These are phyloP conservation scores for Aquanectria penicillioides DNA, from an alignment of 2,329 filamentous ascomycete genomes.

Conservation along the genomic window DNA sequence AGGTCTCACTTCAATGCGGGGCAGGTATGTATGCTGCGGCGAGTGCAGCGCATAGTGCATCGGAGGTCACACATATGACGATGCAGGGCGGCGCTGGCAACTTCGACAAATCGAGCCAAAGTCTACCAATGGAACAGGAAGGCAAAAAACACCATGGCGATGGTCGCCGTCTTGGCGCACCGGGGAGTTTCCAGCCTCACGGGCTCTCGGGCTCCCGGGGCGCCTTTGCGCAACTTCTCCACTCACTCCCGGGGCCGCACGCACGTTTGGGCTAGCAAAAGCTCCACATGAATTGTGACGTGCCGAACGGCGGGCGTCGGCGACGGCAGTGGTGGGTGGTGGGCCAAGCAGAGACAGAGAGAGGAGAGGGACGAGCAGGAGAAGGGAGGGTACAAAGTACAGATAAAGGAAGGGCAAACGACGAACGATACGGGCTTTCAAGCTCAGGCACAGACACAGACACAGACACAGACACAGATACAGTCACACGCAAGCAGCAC, in stretches of 20 bases:
- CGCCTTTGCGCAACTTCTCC: neutral
- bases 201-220: neutral
- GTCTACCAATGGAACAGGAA: neutral
- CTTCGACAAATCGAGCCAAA: too few species aligned
- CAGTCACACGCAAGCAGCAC: too few species aligned
- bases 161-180: conserved; percentile 13
- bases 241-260: neutral
- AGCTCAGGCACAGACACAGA: too few species aligned
- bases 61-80: neutral
- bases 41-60: neutral
- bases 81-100: too few species aligned
- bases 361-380: too few species aligned
- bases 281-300: conserved; percentile 10
- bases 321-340: neutral
- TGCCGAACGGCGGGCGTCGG: conserved; percentile 1
- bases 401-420: too few species aligned
- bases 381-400: too few species aligned
- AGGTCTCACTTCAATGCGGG: neutral
- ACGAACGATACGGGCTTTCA: too few species aligned
- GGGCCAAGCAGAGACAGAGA: neutral
- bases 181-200: conserved; percentile 16
- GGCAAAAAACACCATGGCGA: conserved; percentile 2
- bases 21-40: neutral
- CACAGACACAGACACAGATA: too few species aligned
- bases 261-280: neutral